Conservation (phyloP, 2,329 filamentous ascomycete genomes). For the Bipolaris victoriae region DNA sequence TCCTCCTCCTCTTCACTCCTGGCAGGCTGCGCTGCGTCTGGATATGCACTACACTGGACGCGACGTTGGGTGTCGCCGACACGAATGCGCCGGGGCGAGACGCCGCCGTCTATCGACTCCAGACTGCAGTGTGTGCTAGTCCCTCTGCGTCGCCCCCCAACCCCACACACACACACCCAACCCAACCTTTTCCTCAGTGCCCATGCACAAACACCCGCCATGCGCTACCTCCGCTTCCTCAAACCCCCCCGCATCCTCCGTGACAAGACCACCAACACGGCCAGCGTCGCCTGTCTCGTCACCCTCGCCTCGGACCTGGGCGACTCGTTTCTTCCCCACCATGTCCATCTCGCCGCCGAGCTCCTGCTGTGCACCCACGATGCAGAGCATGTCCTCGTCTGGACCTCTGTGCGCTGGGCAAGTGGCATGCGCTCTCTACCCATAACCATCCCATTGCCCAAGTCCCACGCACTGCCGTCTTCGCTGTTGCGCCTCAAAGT, state of each 20-base stretch:
- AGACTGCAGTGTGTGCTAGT: too few species aligned
- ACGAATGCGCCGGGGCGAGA: neutral
- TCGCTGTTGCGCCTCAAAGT: constrained; percentile 51
- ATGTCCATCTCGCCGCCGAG: constrained; percentile 53
- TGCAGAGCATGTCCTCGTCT: constrained; percentile 48
- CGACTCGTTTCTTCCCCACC: constrained; percentile 64
- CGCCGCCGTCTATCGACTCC: too few species aligned
- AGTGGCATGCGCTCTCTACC: constrained; percentile 53
- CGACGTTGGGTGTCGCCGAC: neutral
- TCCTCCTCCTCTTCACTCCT: neutral
- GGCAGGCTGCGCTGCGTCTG: constrained; percentile 3
- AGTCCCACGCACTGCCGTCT: constrained; percentile 45
- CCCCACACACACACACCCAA: too few species aligned
- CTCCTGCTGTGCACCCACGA: constrained; percentile 36
- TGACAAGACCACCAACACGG: constrained; percentile 37
- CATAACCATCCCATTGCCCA: constrained; percentile 51
- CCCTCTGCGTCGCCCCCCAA: constrained; percentile 3
- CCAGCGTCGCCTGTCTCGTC: constrained; percentile 52
- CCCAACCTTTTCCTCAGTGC: neutral
- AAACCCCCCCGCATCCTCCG: constrained; percentile 62
- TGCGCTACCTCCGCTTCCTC: constrained; percentile 70
- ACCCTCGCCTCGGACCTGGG: constrained; percentile 74
- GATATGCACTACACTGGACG: too few species aligned
- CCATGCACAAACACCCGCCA: constrained; percentile 14
- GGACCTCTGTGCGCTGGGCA: constrained; percentile 54